These are phyloP conservation scores for Pyrenochaeta sp. DNA, from an alignment of 2,329 filamentous ascomycete species.

Conservation along the genomic window DNA sequence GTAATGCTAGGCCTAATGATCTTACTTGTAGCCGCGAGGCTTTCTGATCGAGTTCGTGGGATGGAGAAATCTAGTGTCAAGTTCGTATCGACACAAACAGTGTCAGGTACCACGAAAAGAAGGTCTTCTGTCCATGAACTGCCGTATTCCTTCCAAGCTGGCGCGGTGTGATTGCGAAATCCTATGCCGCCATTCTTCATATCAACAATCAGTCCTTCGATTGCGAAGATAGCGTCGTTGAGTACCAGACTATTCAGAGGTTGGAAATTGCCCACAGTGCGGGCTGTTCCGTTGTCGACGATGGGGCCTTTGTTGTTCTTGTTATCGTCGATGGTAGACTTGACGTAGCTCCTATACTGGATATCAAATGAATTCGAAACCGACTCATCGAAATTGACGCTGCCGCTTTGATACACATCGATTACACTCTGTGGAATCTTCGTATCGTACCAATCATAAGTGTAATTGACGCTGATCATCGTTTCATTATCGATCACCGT, in stretches of 20 bases:
- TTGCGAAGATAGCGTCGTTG: conserved; percentile 38
- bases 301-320: conserved; percentile 2
- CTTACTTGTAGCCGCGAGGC: not conserved
- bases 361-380: conserved; percentile 57
- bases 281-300: conserved; percentile 42
- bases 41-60: conserved; percentile 4
- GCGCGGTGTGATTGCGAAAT: conserved; percentile 56
- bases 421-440: conserved; percentile 44
- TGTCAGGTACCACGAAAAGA: conserved; percentile 57
- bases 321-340: conserved; percentile 1
- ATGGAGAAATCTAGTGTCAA: conserved; percentile 53
- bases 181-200: conserved; percentile 52
- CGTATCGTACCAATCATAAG: conserved; percentile 35
- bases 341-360: conserved; percentile 42
- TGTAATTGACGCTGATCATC: conserved; percentile 11
- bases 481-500: conserved; percentile 1
- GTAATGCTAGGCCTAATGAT: conserved; percentile 41
- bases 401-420: conserved; percentile 51
- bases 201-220: conserved; percentile 58
- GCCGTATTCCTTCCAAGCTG: conserved; percentile 42
- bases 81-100: conserved; percentile 54
- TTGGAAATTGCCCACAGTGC: conserved; percentile 39
- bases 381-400: conserved; percentile 30
- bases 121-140: conserved; percentile 58
- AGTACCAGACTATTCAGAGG: conserved; percentile 43